These are phyloP conservation scores for Metschnikowia gruessii DNA, from an alignment of 805 yeast genomes.

Conservation along the genomic window DNA sequence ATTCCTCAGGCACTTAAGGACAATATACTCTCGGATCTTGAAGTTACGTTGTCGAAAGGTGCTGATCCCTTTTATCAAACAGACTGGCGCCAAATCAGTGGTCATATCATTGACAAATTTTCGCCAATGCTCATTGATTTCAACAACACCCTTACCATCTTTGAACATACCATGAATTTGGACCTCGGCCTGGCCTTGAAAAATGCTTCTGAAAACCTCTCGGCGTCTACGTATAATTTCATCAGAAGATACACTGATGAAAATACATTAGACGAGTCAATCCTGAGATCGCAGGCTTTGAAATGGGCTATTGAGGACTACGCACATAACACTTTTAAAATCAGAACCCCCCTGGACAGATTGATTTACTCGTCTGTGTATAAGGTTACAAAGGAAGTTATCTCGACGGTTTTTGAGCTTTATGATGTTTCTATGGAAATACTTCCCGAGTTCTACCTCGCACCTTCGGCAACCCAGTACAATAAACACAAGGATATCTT, in stretches of 20 bases:
- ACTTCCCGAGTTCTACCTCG: constrained; percentile 19
- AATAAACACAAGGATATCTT: constrained; percentile 2
- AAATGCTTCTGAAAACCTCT: constrained; percentile 30
- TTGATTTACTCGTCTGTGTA: constrained; percentile 50
- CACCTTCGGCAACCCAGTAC: constrained; percentile 8
- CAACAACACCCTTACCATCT: constrained; percentile 34
- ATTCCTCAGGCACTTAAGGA: constrained; percentile 32
- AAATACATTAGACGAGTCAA: constrained; percentile 10
- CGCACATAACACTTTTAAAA: constrained; percentile 39
- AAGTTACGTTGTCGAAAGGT: constrained; percentile 9
- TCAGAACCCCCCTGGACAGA: constrained; percentile 41
- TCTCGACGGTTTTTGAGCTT: constrained; percentile 34
- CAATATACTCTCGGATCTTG: constrained; percentile 37
- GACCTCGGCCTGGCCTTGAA: constrained; percentile 5
- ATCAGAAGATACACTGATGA: constrained; percentile 42
- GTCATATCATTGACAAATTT: constrained; percentile 50
- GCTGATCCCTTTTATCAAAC: constrained; percentile 39
- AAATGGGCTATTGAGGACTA: constrained; percentile 45
- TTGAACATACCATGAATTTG: constrained; percentile 5
- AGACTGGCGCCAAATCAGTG: constrained; percentile 55
- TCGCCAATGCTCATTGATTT: constrained; percentile 46
- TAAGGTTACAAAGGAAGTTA: constrained; percentile 38
- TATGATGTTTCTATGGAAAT: constrained; percentile 31
- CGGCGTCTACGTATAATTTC: constrained; percentile 42
- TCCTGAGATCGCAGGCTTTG: constrained; percentile 25